Percentiles rank a stretch among this genome's conserved stretches.
These are phyloP conservation scores for Cinnamomum chago DNA, from an alignment of 164 flowering plant species.

Conservation along the genomic window DNA sequence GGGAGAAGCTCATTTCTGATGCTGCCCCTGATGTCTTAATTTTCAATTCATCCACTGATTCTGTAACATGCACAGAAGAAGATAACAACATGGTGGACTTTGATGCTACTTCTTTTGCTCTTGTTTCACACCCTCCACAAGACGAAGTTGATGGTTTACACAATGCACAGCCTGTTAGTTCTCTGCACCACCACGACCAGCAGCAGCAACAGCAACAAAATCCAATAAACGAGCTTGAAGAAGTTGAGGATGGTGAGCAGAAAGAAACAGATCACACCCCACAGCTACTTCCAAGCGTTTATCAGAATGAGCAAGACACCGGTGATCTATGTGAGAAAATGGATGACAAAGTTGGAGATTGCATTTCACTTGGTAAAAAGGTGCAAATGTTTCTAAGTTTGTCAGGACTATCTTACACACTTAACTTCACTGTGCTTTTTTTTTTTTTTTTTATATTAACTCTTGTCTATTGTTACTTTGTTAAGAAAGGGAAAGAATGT, in stretches of 20 bases:
- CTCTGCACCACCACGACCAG: slow-evolving; percentile 1
- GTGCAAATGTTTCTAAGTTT: slow-evolving; percentile 6
- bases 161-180: slow-evolving; percentile 16
- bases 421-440: no score
- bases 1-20: slow-evolving; percentile 71
- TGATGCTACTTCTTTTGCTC: slow-evolving; percentile 20
- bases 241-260: slow-evolving; percentile 20
- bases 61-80: slow-evolving; percentile 36
- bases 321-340: slow-evolving; percentile 24
- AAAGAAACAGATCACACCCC: slow-evolving; percentile 22
- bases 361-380: slow-evolving; percentile 17
- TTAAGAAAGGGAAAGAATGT: no score
- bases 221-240: slow-evolving; percentile 24
- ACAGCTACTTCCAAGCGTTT: slow-evolving; percentile 18
- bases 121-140: slow-evolving; percentile 23
- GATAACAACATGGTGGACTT: slow-evolving; percentile 31
- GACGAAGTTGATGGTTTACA: slow-evolving; percentile 10
- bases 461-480: no score
- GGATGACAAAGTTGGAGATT: slow-evolving; percentile 20
- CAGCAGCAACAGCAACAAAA: slow-evolving; percentile 21
- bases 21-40: slow-evolving; percentile 43
- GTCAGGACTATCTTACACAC: no score
- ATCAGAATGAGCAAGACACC: slow-evolving; percentile 15
- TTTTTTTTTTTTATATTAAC: no score
- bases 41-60: slow-evolving; percentile 50